These are phyloP conservation scores for Ascochyta clinopodiicola DNA, from an alignment of 2,329 filamentous ascomycete genomes.

Conservation along the genomic window DNA sequence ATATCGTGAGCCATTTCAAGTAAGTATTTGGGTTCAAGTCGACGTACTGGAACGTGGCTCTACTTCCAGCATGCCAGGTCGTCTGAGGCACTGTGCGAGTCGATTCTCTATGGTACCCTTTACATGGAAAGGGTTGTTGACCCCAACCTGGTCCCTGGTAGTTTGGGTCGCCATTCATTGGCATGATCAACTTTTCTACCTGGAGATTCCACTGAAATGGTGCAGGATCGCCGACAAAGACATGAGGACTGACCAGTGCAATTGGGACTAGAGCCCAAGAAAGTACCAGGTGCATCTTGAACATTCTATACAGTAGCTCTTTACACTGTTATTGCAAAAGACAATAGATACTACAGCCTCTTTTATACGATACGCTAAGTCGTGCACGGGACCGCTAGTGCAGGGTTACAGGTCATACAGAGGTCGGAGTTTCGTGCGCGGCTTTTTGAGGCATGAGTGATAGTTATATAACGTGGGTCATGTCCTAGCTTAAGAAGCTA, in stretches of 20 bases:
- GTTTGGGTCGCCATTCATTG: conserved; percentile 10
- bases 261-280: not conserved
- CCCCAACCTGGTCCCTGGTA: conserved; percentile 4
- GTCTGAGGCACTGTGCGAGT: not conserved
- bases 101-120: not conserved
- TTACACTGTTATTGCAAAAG: not conserved
- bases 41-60: not conserved
- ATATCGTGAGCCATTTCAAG: not conserved
- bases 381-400: not conserved
- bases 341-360: not conserved
- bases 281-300: not conserved
- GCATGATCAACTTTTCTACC: conserved; percentile 15
- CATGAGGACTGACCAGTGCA: conserved; percentile 1
- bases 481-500: not conserved
- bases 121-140: conserved; percentile 11
- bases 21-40: conserved; percentile 1
- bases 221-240: conserved; percentile 6
- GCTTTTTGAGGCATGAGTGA: not conserved
- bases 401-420: not conserved
- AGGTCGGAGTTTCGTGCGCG: not conserved
- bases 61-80: conserved; percentile 3
- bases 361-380: not conserved
- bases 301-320: not conserved
- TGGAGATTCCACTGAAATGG: not conserved
- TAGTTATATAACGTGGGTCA: not conserved